phyloP scores from a whole-genome alignment of 768 basidiomycete species.

The Boletus rufocinnamomeus region DNA sequence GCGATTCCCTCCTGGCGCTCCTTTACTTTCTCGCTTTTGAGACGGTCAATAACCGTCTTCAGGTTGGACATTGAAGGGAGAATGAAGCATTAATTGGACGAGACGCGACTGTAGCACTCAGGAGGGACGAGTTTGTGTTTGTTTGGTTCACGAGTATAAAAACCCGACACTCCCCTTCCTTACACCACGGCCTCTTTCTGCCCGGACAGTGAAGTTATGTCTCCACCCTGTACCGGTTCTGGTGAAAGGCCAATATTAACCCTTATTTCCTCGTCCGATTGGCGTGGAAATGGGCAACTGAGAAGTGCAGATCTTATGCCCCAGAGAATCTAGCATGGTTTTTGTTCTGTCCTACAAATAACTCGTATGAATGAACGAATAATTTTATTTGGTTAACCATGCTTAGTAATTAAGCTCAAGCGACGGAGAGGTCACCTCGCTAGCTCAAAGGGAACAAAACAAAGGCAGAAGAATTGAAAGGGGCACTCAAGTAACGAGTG shows the following conservation, averaged over 20 bases:
- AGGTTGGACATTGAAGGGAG: constrained; percentile 42
- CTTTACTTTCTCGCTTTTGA: constrained; percentile 65
- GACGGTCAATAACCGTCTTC: constrained; percentile 48
- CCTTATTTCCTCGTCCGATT: constrained; percentile 53
- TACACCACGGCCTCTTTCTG: constrained; percentile 64
- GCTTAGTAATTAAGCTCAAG: too few relatives aligned
- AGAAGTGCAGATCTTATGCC: constrained; percentile 41
- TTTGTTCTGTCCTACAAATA: constrained; percentile 39
- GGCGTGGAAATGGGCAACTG: constrained; percentile 53
- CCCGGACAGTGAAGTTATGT: constrained; percentile 64
- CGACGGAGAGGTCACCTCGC: too few relatives aligned
- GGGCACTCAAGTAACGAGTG: too few relatives aligned
- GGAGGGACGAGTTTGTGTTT: constrained; percentile 27
- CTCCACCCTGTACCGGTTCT: constrained; percentile 77
- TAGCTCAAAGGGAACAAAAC: too few relatives aligned
- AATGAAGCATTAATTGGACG: constrained; percentile 1
- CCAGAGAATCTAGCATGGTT: constrained; percentile 37
- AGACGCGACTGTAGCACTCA: constrained; percentile 23
- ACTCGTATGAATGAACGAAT: too few relatives aligned
- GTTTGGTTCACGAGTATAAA: constrained; percentile 35
- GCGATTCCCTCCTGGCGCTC: constrained; percentile 67
- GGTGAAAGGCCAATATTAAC: constrained; percentile 69
- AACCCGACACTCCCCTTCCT: not conserved
- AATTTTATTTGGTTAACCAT: too few relatives aligned
- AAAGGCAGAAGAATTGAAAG: too few relatives aligned